Percentiles rank a stretch among this genome's conserved stretches.
phyloP scores from a whole-genome alignment of 2,329 filamentous ascomycete genomes.

The Aspergillus novoparasiticus region DNA sequence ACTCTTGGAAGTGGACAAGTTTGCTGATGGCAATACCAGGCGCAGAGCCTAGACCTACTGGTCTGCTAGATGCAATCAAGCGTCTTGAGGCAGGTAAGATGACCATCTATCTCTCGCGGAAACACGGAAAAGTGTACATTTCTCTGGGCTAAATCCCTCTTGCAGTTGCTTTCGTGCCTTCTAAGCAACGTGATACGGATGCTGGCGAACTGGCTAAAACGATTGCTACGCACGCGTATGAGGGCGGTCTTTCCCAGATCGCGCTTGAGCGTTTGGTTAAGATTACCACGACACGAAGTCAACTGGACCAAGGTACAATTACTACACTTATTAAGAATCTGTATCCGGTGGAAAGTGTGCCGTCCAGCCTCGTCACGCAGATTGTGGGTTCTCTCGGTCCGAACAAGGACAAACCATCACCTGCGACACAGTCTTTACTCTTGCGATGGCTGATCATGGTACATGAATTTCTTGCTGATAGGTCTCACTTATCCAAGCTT shows the following conservation, averaged over 20 bases:
- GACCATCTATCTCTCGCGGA: neutral
- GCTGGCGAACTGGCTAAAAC: slow-evolving; percentile 67
- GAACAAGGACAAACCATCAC: slow-evolving; percentile 72
- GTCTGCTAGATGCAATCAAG: slow-evolving; percentile 37
- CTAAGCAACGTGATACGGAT: slow-evolving; percentile 66
- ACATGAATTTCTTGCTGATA: slow-evolving; percentile 69
- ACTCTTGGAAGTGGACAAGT: neutral
- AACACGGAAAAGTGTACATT: neutral
- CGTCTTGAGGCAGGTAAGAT: slow-evolving; percentile 41
- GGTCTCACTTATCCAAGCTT: slow-evolving; percentile 64
- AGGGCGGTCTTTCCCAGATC: slow-evolving; percentile 65
- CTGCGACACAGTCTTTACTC: slow-evolving; percentile 69
- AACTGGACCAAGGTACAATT: slow-evolving; percentile 75
- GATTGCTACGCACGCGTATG: slow-evolving; percentile 65
- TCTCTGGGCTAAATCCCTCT: neutral
- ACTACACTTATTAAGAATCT: slow-evolving; percentile 71
- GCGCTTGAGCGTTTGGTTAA: slow-evolving; percentile 66
- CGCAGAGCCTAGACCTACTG: slow-evolving; percentile 22
- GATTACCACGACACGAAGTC: slow-evolving; percentile 65
- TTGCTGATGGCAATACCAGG: slow-evolving; percentile 8
- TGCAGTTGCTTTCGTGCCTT: slow-evolving; percentile 50
- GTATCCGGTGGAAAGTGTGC: slow-evolving; percentile 71
- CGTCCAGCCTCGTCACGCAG: slow-evolving; percentile 62
- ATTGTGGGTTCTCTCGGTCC: slow-evolving; percentile 76
- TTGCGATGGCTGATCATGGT: slow-evolving; percentile 79